A percentile compares a stretch with the other conserved stretches of the same genome.
phyloP scores from a whole-genome alignment of 2,329 filamentous ascomycete genomes.

The Ophiosphaerella narmari region DNA sequence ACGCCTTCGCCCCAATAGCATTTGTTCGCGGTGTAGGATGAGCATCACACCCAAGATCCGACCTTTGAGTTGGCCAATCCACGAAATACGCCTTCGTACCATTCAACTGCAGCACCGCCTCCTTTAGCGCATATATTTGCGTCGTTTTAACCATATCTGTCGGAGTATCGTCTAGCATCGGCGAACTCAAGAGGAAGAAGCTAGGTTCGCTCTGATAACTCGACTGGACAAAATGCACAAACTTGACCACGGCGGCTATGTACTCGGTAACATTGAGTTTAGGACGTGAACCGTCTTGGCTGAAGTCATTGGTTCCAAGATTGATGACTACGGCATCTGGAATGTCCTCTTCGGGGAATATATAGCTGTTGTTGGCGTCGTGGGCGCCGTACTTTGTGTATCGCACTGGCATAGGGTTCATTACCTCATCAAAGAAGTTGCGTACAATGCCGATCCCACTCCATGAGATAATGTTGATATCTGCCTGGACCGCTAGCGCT shows the following conservation, averaged over 20 bases:
- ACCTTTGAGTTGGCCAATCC: slow-evolving; percentile 49
- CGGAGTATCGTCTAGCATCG: slow-evolving; percentile 46
- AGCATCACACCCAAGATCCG: slow-evolving; percentile 50
- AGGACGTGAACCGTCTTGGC: slow-evolving; percentile 32
- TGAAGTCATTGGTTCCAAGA: slow-evolving; percentile 53
- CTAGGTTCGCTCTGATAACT: slow-evolving; percentile 38
- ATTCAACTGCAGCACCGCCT: slow-evolving; percentile 38
- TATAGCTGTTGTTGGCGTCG: slow-evolving; percentile 46
- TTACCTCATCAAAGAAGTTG: slow-evolving; percentile 42
- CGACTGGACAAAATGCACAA: slow-evolving; percentile 38
- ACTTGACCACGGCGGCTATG: slow-evolving; percentile 26
- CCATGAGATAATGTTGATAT: slow-evolving; percentile 53
- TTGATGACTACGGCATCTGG: slow-evolving; percentile 51
- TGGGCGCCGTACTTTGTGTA: slow-evolving; percentile 52
- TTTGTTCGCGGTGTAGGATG: slow-evolving; percentile 50
- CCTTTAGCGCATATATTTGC: slow-evolving; percentile 42
- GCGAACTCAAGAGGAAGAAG: slow-evolving; percentile 49
- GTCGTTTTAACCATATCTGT: slow-evolving; percentile 48
- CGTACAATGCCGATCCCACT: slow-evolving; percentile 51
- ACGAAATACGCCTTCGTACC: slow-evolving; percentile 46
- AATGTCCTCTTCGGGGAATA: slow-evolving; percentile 38
- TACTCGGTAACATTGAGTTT: slow-evolving; percentile 12
- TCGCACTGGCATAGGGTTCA: slow-evolving; percentile 45
- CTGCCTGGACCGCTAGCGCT: slow-evolving; percentile 47
- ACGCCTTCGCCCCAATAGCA: slow-evolving; percentile 31